Conservation (phyloP, 345 rosid species). For the Eucalyptus sp. region DNA sequence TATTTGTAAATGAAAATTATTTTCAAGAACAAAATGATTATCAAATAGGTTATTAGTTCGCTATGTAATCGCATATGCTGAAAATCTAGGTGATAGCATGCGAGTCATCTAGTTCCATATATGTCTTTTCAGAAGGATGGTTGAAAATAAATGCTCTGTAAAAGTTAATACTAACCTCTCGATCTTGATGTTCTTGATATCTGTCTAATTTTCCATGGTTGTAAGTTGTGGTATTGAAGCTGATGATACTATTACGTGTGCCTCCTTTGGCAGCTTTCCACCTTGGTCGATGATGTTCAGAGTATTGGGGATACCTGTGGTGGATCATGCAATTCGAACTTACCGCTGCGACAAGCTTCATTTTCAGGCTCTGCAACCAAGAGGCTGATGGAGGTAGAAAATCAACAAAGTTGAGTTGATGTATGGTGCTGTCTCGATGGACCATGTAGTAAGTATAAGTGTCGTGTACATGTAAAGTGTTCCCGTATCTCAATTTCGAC, state of each 20-base stretch:
- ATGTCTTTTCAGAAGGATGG: background rate
- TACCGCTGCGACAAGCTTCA: background rate
- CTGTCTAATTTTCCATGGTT: background rate
- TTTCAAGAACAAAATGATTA: too few species aligned
- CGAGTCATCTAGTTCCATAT: background rate
- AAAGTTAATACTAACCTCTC: background rate
- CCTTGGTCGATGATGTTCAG: slow-evolving; percentile 12
- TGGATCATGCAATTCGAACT: background rate
- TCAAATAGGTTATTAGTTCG: too few species aligned
- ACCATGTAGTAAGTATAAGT: background rate
- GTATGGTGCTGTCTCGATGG: background rate
- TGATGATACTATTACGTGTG: background rate
- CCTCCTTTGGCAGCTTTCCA: slow-evolving; percentile 24
- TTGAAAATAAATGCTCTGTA: background rate
- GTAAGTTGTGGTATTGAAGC: background rate
- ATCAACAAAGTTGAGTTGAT: background rate
- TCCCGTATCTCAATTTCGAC: background rate
- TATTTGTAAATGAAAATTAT: too few species aligned
- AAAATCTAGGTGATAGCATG: background rate
- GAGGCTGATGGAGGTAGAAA: background rate
- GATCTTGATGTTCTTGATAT: background rate
- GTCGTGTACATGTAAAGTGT: background rate
- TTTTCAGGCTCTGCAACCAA: background rate
- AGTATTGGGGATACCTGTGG: background rate
- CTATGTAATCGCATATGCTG: too few species aligned